Evolutionary conservation across 1,284 basidiomycete species (phyloP).

Genomic region (Ceratobasidium papillatum): DNA sequence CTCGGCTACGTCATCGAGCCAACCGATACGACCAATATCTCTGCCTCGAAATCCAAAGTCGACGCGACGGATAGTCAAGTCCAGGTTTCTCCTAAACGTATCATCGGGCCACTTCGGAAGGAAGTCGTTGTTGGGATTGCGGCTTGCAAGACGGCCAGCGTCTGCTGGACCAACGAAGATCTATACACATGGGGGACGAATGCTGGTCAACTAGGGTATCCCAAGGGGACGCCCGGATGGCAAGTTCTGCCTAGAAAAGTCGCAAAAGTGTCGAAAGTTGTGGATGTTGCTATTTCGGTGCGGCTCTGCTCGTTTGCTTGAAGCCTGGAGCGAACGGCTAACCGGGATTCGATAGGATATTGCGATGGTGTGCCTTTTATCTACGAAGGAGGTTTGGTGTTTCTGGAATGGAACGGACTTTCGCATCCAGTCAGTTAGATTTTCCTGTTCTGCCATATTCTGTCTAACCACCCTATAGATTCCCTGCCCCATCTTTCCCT

Average conservation of each 20-base stretch:
- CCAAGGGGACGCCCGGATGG: constrained; percentile 75
- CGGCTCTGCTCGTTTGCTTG: constrained; percentile 48
- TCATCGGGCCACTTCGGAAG: constrained; percentile 82
- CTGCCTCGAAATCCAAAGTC: constrained; percentile 38
- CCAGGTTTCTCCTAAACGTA: constrained; percentile 79
- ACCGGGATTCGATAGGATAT: constrained; percentile 61
- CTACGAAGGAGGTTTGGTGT: constrained; percentile 81
- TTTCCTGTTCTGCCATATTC: constrained; percentile 69
- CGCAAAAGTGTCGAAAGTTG: constrained; percentile 76
- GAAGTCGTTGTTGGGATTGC: constrained; percentile 84
- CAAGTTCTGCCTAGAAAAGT: constrained; percentile 87
- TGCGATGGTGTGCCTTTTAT: constrained; percentile 81
- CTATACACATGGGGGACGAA: constrained; percentile 98
- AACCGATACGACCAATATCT: constrained; percentile 44
- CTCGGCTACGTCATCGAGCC: constrained; percentile 88
- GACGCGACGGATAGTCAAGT: constrained; percentile 55
- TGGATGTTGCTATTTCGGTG: constrained; percentile 76
- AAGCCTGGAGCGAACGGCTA: background rate
- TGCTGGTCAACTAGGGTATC: constrained; percentile 90
- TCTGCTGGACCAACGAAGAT: constrained; percentile 87
- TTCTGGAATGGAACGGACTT: constrained; percentile 80
- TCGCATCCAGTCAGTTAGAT: constrained; percentile 77
- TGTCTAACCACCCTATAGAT: constrained; percentile 11
- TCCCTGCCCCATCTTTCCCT: constrained; percentile 47
- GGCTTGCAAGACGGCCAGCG: constrained; percentile 87